phyloP scores from a whole-genome alignment of 2,329 filamentous ascomycete genomes.

The Aspergillus pseudoviridinutans region DNA sequence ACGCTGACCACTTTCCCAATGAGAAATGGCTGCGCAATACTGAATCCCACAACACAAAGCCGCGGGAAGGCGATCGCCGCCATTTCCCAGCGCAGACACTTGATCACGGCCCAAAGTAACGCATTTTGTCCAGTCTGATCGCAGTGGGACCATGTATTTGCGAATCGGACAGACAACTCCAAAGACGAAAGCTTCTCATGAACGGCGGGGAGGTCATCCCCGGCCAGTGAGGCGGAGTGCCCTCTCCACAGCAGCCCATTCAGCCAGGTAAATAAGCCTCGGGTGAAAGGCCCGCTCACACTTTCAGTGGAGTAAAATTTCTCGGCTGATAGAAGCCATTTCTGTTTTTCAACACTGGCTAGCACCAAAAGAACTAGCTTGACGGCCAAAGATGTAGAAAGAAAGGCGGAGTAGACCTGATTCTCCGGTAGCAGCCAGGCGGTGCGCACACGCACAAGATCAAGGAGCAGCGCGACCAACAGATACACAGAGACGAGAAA shows the following conservation, averaged over 20 bases:
- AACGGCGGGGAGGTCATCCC: constrained; percentile 3
- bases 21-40: constrained; percentile 15
- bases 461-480: constrained; percentile 39
- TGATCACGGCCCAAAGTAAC: constrained; percentile 11
- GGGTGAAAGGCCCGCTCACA: constrained; percentile 43
- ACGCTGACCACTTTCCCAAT: constrained; percentile 10
- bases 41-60: constrained; percentile 14
- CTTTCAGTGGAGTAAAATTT: constrained; percentile 40
- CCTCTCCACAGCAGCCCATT: constrained; percentile 17
- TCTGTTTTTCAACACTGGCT: constrained; percentile 36
- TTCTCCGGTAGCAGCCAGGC: constrained; percentile 28
- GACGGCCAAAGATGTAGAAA: constrained; percentile 34
- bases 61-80: constrained; percentile 9
- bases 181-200: constrained; percentile 4
- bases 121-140: constrained; percentile 6
- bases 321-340: constrained; percentile 26
- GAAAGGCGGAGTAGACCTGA: constrained; percentile 23
- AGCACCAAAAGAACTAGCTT: constrained; percentile 36
- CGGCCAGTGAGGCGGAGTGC: constrained; percentile 4
- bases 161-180: too few relatives aligned
- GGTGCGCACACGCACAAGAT: constrained; percentile 40
- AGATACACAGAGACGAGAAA: constrained; percentile 38
- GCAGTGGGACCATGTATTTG: constrained; percentile 2
- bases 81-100: constrained; percentile 15
- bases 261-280: constrained; percentile 46